Conservation (phyloP, 2,329 filamentous ascomycete species). For the Stagonosporopsis chrysanthemi region DNA sequence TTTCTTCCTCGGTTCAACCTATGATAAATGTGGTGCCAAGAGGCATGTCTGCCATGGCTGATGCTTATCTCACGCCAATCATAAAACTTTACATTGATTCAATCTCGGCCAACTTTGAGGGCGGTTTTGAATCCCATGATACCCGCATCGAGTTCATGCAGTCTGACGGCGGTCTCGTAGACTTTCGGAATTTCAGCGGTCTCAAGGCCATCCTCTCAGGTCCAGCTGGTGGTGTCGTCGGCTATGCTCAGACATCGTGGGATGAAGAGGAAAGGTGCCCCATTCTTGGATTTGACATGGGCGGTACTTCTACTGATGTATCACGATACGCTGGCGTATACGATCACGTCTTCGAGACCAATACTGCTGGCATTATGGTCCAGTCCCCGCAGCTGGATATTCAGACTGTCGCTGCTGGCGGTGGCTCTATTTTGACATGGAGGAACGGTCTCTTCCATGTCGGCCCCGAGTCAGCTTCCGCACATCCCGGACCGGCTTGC, state of each 20-base stretch:
- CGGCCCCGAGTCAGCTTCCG: slow-evolving; percentile 82
- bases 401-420: slow-evolving; percentile 75
- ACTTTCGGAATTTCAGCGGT: slow-evolving; percentile 38
- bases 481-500: slow-evolving; percentile 84
- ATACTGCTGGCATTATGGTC: slow-evolving; percentile 41
- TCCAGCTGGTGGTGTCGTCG: slow-evolving; percentile 49
- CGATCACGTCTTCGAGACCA: slow-evolving; percentile 44
- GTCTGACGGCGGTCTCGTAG: slow-evolving; percentile 42
- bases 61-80: slow-evolving; percentile 39
- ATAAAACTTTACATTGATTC: slow-evolving; percentile 29
- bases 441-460: slow-evolving; percentile 86
- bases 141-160: slow-evolving; percentile 47
- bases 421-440: slow-evolving; percentile 81
- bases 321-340: slow-evolving; percentile 42
- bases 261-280: slow-evolving; percentile 32
- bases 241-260: slow-evolving; percentile 43
- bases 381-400: slow-evolving; percentile 44
- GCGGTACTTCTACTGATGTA: slow-evolving; percentile 45
- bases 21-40: slow-evolving; percentile 37
- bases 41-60: slow-evolving; percentile 34
- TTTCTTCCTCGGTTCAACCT: slow-evolving; percentile 33
- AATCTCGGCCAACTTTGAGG: slow-evolving; percentile 30
- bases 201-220: slow-evolving; percentile 43
- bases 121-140: slow-evolving; percentile 33
- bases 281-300: slow-evolving; percentile 43